Percentiles rank a stretch among this genome's conserved stretches.
Evolutionary conservation across 352 stramenopile genomes (phyloP).

Genomic region (Globisporangium sylvaticum): DNA sequence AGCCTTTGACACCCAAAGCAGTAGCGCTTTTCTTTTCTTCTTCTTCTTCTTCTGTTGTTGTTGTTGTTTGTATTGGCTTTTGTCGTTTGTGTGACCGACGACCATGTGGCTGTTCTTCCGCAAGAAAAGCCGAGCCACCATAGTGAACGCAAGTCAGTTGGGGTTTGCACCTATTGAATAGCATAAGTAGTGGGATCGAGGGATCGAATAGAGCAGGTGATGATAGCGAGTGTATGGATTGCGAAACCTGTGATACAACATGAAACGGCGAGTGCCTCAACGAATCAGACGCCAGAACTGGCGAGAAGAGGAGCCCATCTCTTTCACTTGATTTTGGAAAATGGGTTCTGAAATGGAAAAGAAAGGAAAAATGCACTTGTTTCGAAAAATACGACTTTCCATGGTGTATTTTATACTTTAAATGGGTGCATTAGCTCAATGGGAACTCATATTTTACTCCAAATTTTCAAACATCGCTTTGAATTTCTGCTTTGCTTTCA

Average conservation of each 20-base stretch:
- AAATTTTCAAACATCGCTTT: too few species aligned
- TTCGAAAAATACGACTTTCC: not conserved
- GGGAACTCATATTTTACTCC: not conserved
- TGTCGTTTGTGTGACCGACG: not conserved
- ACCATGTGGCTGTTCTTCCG: not conserved
- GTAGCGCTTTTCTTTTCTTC: conserved; percentile 2
- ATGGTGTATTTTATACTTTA: not conserved
- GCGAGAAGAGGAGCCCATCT: not conserved
- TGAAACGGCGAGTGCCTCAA: not conserved
- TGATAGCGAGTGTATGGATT: not conserved
- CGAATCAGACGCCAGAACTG: not conserved
- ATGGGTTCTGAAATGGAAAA: not conserved
- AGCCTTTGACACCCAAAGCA: not conserved
- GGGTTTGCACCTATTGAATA: not conserved
- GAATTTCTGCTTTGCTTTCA: not conserved
- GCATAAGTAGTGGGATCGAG: not conserved
- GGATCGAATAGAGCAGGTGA: not conserved
- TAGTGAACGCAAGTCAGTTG: conserved; percentile 2
- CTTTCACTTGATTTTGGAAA: not conserved
- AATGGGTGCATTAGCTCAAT: not conserved
- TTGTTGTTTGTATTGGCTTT: conserved; percentile 1
- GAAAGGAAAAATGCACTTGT: not conserved
- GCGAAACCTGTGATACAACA: not conserved
- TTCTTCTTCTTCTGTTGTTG: conserved; percentile 4
- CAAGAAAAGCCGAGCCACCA: conserved; percentile 1